These are phyloP conservation scores for Epichloe bromicola DNA, from an alignment of 2,329 filamentous ascomycete genomes.

Conservation along the genomic window DNA sequence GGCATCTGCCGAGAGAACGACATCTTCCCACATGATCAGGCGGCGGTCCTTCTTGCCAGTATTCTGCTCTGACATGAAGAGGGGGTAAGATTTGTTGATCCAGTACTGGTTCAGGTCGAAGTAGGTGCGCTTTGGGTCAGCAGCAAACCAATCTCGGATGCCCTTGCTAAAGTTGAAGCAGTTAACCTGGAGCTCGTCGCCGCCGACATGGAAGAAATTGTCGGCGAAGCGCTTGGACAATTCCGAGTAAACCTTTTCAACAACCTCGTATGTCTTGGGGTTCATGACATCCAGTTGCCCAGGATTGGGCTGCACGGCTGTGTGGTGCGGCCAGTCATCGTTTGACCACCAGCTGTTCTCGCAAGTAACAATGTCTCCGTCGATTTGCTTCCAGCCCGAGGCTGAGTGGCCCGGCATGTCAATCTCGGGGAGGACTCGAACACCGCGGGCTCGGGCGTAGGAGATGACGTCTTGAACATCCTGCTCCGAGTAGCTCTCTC, in stretches of 20 bases:
- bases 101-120: conserved; percentile 40
- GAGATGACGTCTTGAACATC: conserved; percentile 30
- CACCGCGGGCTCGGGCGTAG: conserved; percentile 37
- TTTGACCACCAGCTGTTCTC: conserved; percentile 47
- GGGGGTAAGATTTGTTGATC: conserved; percentile 37
- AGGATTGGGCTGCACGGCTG: conserved; percentile 40
- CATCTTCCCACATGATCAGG: conserved; percentile 45
- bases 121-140: conserved; percentile 28
- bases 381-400: conserved; percentile 40
- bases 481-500: conserved; percentile 30
- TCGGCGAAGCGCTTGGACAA: conserved; percentile 36
- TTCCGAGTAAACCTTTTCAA: conserved; percentile 40
- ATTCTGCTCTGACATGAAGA: conserved; percentile 24
- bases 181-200: conserved; percentile 36
- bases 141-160: conserved; percentile 35
- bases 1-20: conserved; percentile 27
- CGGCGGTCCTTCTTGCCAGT: conserved; percentile 28
- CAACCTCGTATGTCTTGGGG: conserved; percentile 40
- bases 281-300: conserved; percentile 43
- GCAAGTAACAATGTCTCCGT: conserved; percentile 40
- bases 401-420: conserved; percentile 45
- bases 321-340: conserved; percentile 38
- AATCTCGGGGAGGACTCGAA: conserved; percentile 43
- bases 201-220: conserved; percentile 42
- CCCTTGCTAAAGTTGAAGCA: conserved; percentile 45